Percentiles rank a stretch among this genome's conserved stretches.
Conservation (phyloP, 192 early-diverging fungal genomes). For the Coemansia biformis region DNA sequence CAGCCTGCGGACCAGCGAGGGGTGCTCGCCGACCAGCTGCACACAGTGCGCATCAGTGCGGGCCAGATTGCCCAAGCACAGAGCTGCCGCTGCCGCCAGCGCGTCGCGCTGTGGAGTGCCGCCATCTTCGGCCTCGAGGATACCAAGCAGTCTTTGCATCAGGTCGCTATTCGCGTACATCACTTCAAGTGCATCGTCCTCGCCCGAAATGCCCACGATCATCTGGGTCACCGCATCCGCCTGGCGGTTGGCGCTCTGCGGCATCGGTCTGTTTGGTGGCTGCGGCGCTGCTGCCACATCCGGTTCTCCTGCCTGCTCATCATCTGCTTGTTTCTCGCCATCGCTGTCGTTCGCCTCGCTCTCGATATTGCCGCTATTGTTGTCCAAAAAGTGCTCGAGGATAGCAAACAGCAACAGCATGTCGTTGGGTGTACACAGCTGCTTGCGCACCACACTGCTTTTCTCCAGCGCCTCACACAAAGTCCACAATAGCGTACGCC, state of each 20-base stretch:
- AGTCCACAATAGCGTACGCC: conserved; percentile 38
- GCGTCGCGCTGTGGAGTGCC: no score
- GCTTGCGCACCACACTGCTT: conserved; percentile 15
- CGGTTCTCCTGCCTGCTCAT: no score
- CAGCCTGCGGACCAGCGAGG: conserved; percentile 51
- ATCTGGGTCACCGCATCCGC: conserved; percentile 39
- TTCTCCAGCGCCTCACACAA: conserved; percentile 38
- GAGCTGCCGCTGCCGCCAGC: conserved; percentile 50
- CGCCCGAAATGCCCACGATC: conserved; percentile 37
- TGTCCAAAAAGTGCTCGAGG: conserved; percentile 27
- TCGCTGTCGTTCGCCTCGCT: conserved; percentile 6
- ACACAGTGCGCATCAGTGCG: conserved; percentile 63
- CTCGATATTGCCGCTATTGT: no score
- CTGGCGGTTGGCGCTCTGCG: conserved; percentile 12
- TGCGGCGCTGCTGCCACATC: conserved; percentile 3
- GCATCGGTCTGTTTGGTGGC: conserved; percentile 27
- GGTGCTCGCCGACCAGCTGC: conserved; percentile 54
- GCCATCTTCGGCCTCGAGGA: conserved; percentile 1
- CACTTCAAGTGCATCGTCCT: conserved; percentile 26
- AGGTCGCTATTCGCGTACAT: conserved; percentile 25
- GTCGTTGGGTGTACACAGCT: conserved; percentile 29
- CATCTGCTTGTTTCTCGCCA: background rate
- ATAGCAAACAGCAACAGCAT: conserved; percentile 26
- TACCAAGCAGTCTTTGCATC: conserved; percentile 11
- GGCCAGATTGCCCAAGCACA: conserved; percentile 68